These are phyloP conservation scores for Cordyceps tenuipes DNA, from an alignment of 2,329 filamentous ascomycete species.

Conservation along the genomic window DNA sequence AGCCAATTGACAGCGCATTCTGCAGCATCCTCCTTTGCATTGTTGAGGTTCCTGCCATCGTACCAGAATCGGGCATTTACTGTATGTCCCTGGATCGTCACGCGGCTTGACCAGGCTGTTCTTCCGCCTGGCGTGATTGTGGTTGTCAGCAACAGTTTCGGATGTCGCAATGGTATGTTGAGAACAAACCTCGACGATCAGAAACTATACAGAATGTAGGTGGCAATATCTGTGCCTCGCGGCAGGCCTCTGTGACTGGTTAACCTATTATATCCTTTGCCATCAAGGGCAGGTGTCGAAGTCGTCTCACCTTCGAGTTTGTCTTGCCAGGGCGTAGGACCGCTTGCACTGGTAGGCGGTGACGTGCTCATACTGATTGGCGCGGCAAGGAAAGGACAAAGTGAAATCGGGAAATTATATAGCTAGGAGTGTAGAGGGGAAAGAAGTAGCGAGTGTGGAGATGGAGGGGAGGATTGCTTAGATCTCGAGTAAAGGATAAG, in stretches of 20 bases:
- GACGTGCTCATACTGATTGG: slow-evolving; percentile 4
- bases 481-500: not conserved
- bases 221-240: slow-evolving; percentile 36
- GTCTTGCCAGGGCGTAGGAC: slow-evolving; percentile 34
- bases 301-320: slow-evolving; percentile 42
- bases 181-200: slow-evolving; percentile 53
- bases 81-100: slow-evolving; percentile 58
- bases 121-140: slow-evolving; percentile 56
- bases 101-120: slow-evolving; percentile 81
- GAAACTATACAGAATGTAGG: slow-evolving; percentile 59
- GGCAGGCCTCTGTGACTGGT: slow-evolving; percentile 42
- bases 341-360: slow-evolving; percentile 13
- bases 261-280: slow-evolving; percentile 21
- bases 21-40: slow-evolving; percentile 85
- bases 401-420: slow-evolving; percentile 2
- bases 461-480: not conserved
- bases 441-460: not conserved
- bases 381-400: not conserved
- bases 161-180: not conserved
- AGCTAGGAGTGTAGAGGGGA: not conserved
- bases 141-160: slow-evolving; percentile 12
- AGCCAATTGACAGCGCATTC: slow-evolving; percentile 64
- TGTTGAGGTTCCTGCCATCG: slow-evolving; percentile 78
- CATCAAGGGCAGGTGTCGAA: not conserved
- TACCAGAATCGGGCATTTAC: slow-evolving; percentile 82